These are phyloP conservation scores for Auriculariales sp. DNA, from an alignment of 768 basidiomycete species.

Conservation along the genomic window DNA sequence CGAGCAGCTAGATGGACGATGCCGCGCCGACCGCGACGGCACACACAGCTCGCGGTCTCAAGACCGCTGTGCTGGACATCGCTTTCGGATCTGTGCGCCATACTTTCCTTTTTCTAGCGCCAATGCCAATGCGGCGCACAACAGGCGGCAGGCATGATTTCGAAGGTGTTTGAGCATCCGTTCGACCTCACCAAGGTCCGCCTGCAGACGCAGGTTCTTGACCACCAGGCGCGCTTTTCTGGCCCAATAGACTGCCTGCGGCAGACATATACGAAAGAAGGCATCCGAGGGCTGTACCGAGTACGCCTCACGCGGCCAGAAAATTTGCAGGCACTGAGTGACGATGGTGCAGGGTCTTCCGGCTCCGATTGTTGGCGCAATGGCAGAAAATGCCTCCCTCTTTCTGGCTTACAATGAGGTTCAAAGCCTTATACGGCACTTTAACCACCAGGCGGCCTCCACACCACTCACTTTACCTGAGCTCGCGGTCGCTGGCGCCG, in stretches of 20 bases:
- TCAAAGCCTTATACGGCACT: slow-evolving; percentile 42
- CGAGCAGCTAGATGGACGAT: too few species aligned
- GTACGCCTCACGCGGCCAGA: slow-evolving; percentile 31
- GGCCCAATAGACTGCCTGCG: slow-evolving; percentile 81
- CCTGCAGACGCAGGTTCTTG: slow-evolving; percentile 79
- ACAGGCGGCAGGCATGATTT: slow-evolving; percentile 73
- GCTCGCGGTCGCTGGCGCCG: slow-evolving; percentile 65
- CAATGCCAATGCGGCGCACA: neutral
- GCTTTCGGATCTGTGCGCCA: slow-evolving; percentile 16
- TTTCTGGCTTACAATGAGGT: slow-evolving; percentile 77
- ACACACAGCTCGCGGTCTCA: slow-evolving; percentile 5
- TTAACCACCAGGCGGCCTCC: slow-evolving; percentile 19
- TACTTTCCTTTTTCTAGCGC: neutral
- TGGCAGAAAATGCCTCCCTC: slow-evolving; percentile 79
- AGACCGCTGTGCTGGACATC: too few species aligned
- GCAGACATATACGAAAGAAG: slow-evolving; percentile 72
- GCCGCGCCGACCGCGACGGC: neutral
- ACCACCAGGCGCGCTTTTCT: slow-evolving; percentile 51
- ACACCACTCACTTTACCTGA: slow-evolving; percentile 47
- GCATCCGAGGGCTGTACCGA: slow-evolving; percentile 71
- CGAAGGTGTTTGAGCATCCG: slow-evolving; percentile 86
- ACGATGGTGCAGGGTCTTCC: slow-evolving; percentile 57
- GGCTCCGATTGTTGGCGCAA: slow-evolving; percentile 81
- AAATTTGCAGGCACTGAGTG: neutral
- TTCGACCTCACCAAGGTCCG: slow-evolving; percentile 93